A percentile compares a stretch with the other conserved stretches of the same genome.
Conservation (phyloP, 768 basidiomycete species). For the Leccinellum rugosiceps region DNA sequence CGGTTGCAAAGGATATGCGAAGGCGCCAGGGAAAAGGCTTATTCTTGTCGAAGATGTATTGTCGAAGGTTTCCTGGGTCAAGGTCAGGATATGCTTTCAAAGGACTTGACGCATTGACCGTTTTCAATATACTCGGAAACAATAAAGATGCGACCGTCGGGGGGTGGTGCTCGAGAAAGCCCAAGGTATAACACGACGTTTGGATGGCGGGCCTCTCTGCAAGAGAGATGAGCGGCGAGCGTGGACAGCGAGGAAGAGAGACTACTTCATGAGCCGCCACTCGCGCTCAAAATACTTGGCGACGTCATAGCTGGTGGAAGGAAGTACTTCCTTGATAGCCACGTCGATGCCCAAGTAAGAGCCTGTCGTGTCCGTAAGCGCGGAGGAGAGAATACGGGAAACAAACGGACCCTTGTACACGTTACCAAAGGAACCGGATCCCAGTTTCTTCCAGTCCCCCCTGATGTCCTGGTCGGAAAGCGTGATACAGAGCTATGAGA, state of each 20-base stretch:
- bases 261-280: slow-evolving; percentile 91
- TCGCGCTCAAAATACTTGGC: slow-evolving; percentile 98
- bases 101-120: slow-evolving; percentile 34
- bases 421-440: slow-evolving; percentile 90
- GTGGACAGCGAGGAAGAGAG: background rate
- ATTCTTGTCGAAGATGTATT: slow-evolving; percentile 83
- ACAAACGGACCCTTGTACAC: slow-evolving; percentile 68
- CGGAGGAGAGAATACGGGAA: background rate
- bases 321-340: slow-evolving; percentile 94
- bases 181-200: slow-evolving; percentile 94
- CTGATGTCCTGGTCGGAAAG: slow-evolving; percentile 65
- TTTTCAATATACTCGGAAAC: slow-evolving; percentile 93
- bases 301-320: slow-evolving; percentile 89
- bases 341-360: slow-evolving; percentile 94
- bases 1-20: slow-evolving; percentile 90
- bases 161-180: slow-evolving; percentile 72
- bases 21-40: slow-evolving; percentile 92
- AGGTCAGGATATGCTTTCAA: slow-evolving; percentile 2
- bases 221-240: slow-evolving; percentile 1
- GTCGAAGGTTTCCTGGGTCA: slow-evolving; percentile 64
- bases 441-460: slow-evolving; percentile 85
- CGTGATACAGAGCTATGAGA: background rate
- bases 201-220: slow-evolving; percentile 82
- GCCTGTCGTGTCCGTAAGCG: slow-evolving; percentile 41
- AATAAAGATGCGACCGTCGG: slow-evolving; percentile 87